These are phyloP conservation scores for Sphagnum fallax DNA, from an alignment of 228 moss, liverwort and hornwort species.

Conservation along the genomic window DNA sequence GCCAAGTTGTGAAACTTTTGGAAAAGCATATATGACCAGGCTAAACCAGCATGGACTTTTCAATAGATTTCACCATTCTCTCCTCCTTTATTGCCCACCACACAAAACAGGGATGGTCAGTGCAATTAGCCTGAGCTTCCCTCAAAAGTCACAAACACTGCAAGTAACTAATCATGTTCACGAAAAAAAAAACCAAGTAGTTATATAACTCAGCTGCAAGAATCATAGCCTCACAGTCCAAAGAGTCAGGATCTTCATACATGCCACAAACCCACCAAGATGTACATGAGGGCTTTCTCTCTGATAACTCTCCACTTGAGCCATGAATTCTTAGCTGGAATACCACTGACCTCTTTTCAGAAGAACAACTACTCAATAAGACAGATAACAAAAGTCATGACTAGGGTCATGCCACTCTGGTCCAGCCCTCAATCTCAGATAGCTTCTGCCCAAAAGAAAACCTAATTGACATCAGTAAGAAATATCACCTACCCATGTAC, in stretches of 20 bases:
- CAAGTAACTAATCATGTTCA: no score
- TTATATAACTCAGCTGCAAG: background rate
- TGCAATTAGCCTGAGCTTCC: no score
- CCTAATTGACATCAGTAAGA: constrained; percentile 28
- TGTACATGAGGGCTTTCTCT: background rate
- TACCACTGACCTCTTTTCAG: constrained; percentile 2
- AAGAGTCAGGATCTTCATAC: background rate
- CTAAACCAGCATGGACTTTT: no score
- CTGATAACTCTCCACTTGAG: background rate
- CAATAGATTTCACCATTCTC: no score
- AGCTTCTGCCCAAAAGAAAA: constrained; percentile 6
- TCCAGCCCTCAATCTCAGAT: constrained; percentile 1
- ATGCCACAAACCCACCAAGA: background rate
- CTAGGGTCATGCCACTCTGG: no score
- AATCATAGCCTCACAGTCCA: background rate
- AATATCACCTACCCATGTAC: constrained; percentile 23
- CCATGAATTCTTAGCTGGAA: constrained; percentile 7
- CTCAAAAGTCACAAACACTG: no score
- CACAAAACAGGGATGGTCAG: no score
- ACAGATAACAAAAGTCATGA: background rate
- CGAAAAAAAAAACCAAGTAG: no score
- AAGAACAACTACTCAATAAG: constrained; percentile 2
- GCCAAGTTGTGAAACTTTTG: no score
- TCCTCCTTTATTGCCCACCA: no score
- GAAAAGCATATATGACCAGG: no score